These are phyloP conservation scores for Mortierella sp. DNA, from an alignment of 371 early-diverging fungal genomes.

Conservation along the genomic window DNA sequence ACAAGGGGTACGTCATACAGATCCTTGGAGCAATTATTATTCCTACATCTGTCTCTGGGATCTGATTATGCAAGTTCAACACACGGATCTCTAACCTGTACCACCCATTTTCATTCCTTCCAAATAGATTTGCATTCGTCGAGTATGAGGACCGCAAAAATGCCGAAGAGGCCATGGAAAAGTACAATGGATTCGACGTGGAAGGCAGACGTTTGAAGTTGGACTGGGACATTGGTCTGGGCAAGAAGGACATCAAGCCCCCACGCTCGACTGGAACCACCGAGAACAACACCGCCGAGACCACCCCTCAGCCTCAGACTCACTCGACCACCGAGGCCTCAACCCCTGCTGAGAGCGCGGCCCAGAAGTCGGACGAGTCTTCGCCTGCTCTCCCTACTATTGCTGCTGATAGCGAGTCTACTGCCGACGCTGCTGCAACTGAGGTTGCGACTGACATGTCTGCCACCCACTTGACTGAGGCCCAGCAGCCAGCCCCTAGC, in stretches of 20 bases:
- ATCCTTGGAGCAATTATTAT: not conserved
- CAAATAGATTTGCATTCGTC: slow-evolving; percentile 78
- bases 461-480: slow-evolving; percentile 4
- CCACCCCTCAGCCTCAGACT: slow-evolving; percentile 35
- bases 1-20: slow-evolving; percentile 76
- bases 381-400: not conserved
- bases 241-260: slow-evolving; percentile 72
- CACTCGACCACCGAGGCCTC: slow-evolving; percentile 21
- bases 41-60: too few relatives aligned
- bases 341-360: slow-evolving; percentile 20
- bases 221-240: slow-evolving; percentile 86
- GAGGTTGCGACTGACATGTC: slow-evolving; percentile 5
- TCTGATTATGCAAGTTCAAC: not conserved
- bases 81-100: not conserved
- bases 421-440: not conserved
- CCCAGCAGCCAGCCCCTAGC: slow-evolving; percentile 8
- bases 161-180: slow-evolving; percentile 83
- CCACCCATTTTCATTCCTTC: not conserved
- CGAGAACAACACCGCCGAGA: slow-evolving; percentile 42
- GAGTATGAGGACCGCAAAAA: slow-evolving; percentile 83
- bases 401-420: not conserved
- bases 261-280: slow-evolving; percentile 29
- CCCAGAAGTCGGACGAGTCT: not conserved
- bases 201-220: slow-evolving; percentile 82
- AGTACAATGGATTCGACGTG: slow-evolving; percentile 78